Evolutionary conservation across 352 stramenopile species (phyloP), one percentile per base, ranked within the genome.

Genomic region (Phytophthora europaea): DNA sequence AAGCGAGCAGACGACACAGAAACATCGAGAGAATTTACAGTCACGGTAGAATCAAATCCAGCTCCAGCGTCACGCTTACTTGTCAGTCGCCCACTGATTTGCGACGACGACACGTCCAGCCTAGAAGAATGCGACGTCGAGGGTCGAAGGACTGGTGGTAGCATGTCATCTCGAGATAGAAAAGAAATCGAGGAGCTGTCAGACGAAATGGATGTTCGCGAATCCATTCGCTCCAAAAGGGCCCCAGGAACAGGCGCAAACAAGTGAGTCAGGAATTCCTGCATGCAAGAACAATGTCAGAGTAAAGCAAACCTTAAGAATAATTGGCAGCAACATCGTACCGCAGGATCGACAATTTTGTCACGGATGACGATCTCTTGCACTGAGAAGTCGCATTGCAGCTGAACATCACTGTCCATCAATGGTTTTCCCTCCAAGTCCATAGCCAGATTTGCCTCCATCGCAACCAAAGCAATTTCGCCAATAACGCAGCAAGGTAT

Each of bases 321-420:
- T 48, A 26, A 51, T 58, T 34, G 15, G 38, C 10, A 59, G 12
- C 45, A 71, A 7, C 28, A 36, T 53, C 73, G 20, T 78, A 90
- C 83, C 63, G 70, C 68, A 61, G 72, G 76, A 67, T 89, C 79
- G 38, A 77, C 71, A 40, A 90, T 82, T 74, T 80, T 82, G 54
- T 90, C 83, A 31, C 66, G 61, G 12, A 90, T 79, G 26, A 79
- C 58, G 13, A 56, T 61, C 65, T 82, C 70, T 45, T 82, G 73
- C 50, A 90, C 54, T 1, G 81, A 87, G 56, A 90, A 83, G 2
- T 87, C 70, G 38, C 75, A 88, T 65, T 78, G 60, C 12, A 85
- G 40, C 6, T 58, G n/a, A n/a, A 23, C 61, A 22, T 65, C 48
- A 13, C 26, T 65, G 45, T 64, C 53, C 6, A 40, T 16, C 23